phyloP scores from a whole-genome alignment of 2,329 filamentous ascomycete genomes.

The Daldinia eschscholtzii region DNA sequence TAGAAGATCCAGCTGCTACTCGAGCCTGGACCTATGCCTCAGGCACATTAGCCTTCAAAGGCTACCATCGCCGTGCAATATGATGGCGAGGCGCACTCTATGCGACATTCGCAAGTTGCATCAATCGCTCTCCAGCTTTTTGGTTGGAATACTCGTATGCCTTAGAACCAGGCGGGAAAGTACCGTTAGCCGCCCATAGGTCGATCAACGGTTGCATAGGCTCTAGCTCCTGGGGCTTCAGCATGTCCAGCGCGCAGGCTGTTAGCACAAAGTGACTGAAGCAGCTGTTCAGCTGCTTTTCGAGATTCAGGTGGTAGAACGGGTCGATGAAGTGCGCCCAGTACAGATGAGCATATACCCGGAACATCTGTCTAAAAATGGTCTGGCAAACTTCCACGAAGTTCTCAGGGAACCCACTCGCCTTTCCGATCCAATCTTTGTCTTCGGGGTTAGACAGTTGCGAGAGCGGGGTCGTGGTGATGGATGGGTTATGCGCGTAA shows the following conservation, averaged over 20 bases:
- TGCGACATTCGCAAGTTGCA: slow-evolving; percentile 59
- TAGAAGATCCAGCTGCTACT: slow-evolving; percentile 16
- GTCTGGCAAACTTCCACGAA: slow-evolving; percentile 92
- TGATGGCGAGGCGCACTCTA: slow-evolving; percentile 31
- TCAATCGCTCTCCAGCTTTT: slow-evolving; percentile 68
- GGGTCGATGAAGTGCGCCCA: slow-evolving; percentile 92
- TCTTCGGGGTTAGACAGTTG: slow-evolving; percentile 73
- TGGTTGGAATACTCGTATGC: slow-evolving; percentile 75
- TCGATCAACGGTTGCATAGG: slow-evolving; percentile 96
- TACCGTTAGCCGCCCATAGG: slow-evolving; percentile 89
- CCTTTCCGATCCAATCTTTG: slow-evolving; percentile 86
- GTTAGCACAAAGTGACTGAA: slow-evolving; percentile 88
- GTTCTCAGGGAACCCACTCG: slow-evolving; percentile 90
- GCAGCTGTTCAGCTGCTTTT: slow-evolving; percentile 87
- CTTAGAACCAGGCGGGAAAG: slow-evolving; percentile 82
- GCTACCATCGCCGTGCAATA: slow-evolving; percentile 11
- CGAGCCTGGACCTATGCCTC: slow-evolving; percentile 23
- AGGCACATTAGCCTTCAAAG: slow-evolving; percentile 13
- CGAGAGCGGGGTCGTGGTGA: slow-evolving; percentile 70
- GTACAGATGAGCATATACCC: slow-evolving; percentile 97
- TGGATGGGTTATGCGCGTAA: slow-evolving; percentile 71
- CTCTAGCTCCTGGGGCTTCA: slow-evolving; percentile 90
- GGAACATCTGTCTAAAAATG: slow-evolving; percentile 98
- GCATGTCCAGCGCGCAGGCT: slow-evolving; percentile 83
- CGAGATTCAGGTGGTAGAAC: slow-evolving; percentile 84